phyloP scores from a whole-genome alignment of 495 filamentous ascomycete genomes.

The Saxophila tyrrhenica region DNA sequence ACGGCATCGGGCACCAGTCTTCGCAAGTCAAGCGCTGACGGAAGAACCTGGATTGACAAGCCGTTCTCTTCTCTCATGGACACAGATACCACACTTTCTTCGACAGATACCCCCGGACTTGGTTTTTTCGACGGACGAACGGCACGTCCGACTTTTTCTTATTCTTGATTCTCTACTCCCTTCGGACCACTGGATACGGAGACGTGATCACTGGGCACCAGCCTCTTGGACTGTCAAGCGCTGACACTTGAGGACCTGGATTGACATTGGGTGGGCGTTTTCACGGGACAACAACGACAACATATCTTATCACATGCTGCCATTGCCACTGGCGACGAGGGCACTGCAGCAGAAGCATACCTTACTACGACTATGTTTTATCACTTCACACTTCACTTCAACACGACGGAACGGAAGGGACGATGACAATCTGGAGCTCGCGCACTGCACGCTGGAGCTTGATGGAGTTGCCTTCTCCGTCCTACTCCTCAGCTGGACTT shows the following conservation, averaged over 20 bases:
- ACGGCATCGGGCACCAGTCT: slow-evolving; percentile 14
- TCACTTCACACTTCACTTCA: background rate
- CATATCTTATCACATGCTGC: too few species aligned
- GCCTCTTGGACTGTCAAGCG: slow-evolving; percentile 6
- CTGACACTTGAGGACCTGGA: slow-evolving; percentile 14
- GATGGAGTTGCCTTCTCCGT: slow-evolving; percentile 20
- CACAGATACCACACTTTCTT: background rate
- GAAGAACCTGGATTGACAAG: slow-evolving; percentile 11
- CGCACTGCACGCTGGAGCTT: slow-evolving; percentile 14
- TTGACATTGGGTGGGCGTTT: slow-evolving; percentile 12
- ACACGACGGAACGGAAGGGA: slow-evolving; percentile 2
- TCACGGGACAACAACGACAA: too few species aligned
- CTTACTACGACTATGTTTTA: background rate
- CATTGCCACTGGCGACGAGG: too few species aligned
- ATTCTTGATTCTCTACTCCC: background rate
- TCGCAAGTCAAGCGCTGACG: slow-evolving; percentile 11
- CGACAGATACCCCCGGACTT: background rate
- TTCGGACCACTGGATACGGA: background rate
- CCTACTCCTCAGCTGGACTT: too few species aligned
- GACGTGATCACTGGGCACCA: slow-evolving; percentile 18
- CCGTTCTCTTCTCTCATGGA: background rate
- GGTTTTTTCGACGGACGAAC: background rate
- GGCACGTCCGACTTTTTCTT: background rate
- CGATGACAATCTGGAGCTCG: slow-evolving; percentile 23
- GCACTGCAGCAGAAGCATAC: background rate